Base-by-base conservation (phyloP, 768 basidiomycete species). In the Kwoniella mangroviensis region DNA sequence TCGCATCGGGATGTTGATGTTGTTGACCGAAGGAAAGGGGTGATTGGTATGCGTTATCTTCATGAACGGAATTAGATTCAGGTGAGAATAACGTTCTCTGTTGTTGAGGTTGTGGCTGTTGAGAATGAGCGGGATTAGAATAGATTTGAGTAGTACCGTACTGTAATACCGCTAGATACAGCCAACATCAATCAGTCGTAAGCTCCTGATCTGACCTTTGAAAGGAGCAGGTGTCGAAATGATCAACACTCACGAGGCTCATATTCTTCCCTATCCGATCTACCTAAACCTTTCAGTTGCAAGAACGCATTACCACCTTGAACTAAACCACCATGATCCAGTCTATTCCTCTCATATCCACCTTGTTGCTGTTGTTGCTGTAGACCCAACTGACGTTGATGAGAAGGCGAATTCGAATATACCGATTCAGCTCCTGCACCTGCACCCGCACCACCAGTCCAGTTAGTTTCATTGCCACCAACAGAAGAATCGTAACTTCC, bases 1-100 rank as follows among this genome's bases (percentile, higher is more conserved):
- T 65, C 7, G 72, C 67, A 57, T 68, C 67, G 22, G 67, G 72
- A 54, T 69, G 72, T 67, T 73, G 72, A 55, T 67, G 65, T 9
- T 21, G 53, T 22, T 60, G 65, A 21, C 61, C 58, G 15, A 55
- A 55, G 19, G 41, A 41, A 24, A 42, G 15, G 22, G 54, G 57
- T 12, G 64, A 57, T 55, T 65, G 68, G 56, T 34, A 49, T 34
- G 61, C 64, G 17, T 45, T 45, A 26, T 57, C 56, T 34, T 57
- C 56, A 22, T 55, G 67, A 7, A 56, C 24, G 3, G 63, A 49
- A 15, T 2, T 64, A 21, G 57, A 54, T 10, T 72, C 71, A 26
- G 71, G 71, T 22, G 71, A 72, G 54, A 68, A 72, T 40, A 72
- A 12, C 19, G 45, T 17, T 24, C 65, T 22, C 22, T 62, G 61